phyloP scores from a whole-genome alignment of 1,284 basidiomycete species.

The Afroboletus lepidellus region DNA sequence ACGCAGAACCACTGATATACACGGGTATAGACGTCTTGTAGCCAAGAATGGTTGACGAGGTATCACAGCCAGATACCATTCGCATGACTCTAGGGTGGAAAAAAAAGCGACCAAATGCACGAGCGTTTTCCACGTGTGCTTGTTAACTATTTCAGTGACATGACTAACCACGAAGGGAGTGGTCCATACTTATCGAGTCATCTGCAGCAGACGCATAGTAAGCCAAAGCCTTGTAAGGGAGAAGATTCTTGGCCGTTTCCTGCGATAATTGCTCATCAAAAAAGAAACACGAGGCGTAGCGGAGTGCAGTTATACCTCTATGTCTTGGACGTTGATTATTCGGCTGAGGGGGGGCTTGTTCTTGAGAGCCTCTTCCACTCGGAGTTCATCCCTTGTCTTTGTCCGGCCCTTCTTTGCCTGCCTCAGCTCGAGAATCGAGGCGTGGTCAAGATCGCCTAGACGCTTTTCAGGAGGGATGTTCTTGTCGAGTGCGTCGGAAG shows the following conservation, averaged over 20 bases:
- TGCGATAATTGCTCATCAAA: conserved; percentile 26
- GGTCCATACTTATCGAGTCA: conserved; percentile 70
- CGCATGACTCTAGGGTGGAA: conserved; percentile 82
- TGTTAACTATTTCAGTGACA: conserved; percentile 7
- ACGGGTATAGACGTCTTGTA: conserved; percentile 74
- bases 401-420: conserved; percentile 40
- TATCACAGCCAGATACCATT: conserved; percentile 66
- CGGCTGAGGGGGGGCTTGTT: conserved; percentile 62
- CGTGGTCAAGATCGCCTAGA: conserved; percentile 64
- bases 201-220: conserved; percentile 85
- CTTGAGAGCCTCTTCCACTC: conserved; percentile 61
- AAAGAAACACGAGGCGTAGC: not conserved
- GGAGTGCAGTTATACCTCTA: conserved; percentile 53
- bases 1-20: conserved; percentile 84
- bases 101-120: conserved; percentile 77
- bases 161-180: not conserved
- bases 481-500: conserved; percentile 67
- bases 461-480: conserved; percentile 66
- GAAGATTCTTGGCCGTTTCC: conserved; percentile 60
- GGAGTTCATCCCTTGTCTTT: conserved; percentile 69
- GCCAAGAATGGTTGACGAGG: conserved; percentile 77
- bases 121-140: conserved; percentile 67
- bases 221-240: conserved; percentile 72
- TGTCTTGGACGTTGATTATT: conserved; percentile 74
- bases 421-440: conserved; percentile 46